Evolutionary conservation across 2,329 filamentous ascomycete genomes (phyloP).

Genomic region (Penicillium sp.): DNA sequence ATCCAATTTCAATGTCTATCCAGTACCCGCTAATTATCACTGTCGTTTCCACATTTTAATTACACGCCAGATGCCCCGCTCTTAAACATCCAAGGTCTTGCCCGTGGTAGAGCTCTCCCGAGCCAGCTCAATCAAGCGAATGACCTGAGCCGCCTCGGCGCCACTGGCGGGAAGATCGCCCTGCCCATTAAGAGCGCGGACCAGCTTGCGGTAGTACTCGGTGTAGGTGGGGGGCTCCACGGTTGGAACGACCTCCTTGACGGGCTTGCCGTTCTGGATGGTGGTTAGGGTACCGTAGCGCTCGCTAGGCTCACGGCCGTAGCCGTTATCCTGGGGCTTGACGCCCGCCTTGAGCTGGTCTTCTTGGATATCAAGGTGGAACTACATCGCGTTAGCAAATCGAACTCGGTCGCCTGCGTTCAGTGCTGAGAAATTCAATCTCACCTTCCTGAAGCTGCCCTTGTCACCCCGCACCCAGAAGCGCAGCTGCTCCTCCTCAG

Average conservation of each 20-base stretch:
- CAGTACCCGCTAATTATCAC: slow-evolving; percentile 18
- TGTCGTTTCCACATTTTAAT: slow-evolving; percentile 16
- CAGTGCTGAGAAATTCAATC: slow-evolving; percentile 20
- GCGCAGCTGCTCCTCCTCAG: slow-evolving; percentile 68
- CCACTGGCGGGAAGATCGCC: slow-evolving; percentile 57
- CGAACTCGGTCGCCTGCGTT: not conserved
- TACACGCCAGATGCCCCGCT: slow-evolving; percentile 2
- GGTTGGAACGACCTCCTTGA: slow-evolving; percentile 57
- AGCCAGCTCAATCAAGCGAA: slow-evolving; percentile 60
- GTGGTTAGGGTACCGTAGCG: slow-evolving; percentile 61
- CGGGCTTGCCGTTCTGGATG: slow-evolving; percentile 55
- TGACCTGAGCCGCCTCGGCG: slow-evolving; percentile 55
- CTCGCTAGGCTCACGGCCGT: slow-evolving; percentile 64
- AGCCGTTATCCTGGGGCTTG: slow-evolving; percentile 62
- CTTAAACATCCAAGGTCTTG: slow-evolving; percentile 48
- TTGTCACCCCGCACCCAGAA: slow-evolving; percentile 77
- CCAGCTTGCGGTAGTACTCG: slow-evolving; percentile 64
- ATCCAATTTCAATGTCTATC: slow-evolving; percentile 1
- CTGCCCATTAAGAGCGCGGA: slow-evolving; percentile 55
- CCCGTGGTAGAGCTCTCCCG: slow-evolving; percentile 56
- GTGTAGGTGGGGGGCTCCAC: slow-evolving; percentile 68
- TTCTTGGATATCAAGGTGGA: slow-evolving; percentile 72
- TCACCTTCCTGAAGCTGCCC: slow-evolving; percentile 72
- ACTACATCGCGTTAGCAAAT: slow-evolving; percentile 29
- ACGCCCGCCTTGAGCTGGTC: slow-evolving; percentile 68